Evolutionary conservation across 768 basidiomycete genomes (phyloP), one percentile per base, ranked within the genome.

Genomic region (Cyathus striatus): DNA sequence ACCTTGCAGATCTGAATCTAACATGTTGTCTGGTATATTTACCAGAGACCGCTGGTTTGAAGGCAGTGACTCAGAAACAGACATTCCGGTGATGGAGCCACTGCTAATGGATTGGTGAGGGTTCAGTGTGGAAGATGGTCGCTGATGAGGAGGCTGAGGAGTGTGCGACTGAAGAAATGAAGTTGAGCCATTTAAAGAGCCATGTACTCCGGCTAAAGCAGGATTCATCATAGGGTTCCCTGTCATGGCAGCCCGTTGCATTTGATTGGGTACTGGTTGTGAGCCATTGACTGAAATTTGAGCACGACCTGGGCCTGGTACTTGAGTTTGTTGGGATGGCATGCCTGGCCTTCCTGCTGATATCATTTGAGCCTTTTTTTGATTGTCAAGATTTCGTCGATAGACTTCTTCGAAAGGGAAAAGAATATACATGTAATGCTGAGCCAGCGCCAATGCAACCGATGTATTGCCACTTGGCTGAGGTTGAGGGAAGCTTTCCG

Each of bases 391-490:
- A 51, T 78, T 86, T 48, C 73, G 78, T 58, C 75, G 75, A 58
- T 83, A 85, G 23, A 66, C 58, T 24, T 86, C 82, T 61, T 91
- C 89, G 51, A 90, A 87, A 2, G 86, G 84, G 27, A 67, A 64
- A 18, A 90, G 65, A 44, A 91, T 68, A 13, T 58, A 64, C 59
- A 65, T 71, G 60, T 88, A 91, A 55, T 80, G 75, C 39, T 77
- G 69, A 18, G 68, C 71, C 40, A 89, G 62, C 47, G 75, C 50
- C 30, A 55, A 55, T n/a, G 78, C 73, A 9, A 78, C 76, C 25
- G 75, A 61, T 4, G 66, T 67, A 20, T 68, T 66, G 25, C 76
- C 76, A 47, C 65, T 71, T 10, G 68, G 59, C 53, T 74, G 65
- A 53, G 73, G 56, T 41, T 60, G 54, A 39, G 73, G 68, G 52